Evolutionary conservation across 352 stramenopile genomes (phyloP).

Genomic region (Phytophthora foliorum): DNA sequence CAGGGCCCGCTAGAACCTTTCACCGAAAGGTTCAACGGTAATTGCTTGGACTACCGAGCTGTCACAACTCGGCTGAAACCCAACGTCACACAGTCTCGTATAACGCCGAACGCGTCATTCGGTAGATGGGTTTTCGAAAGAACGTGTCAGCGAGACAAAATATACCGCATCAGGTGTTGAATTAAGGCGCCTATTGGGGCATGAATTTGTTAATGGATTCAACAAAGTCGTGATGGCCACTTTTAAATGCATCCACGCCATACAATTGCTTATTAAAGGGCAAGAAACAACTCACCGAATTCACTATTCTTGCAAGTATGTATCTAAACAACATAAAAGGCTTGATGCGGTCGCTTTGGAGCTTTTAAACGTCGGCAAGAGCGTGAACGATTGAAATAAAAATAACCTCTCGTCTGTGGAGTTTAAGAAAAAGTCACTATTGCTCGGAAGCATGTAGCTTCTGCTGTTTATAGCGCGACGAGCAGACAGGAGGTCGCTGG

Average conservation of each 20-base stretch:
- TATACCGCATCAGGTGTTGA: neutral
- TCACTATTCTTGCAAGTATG: slow-evolving; percentile 24
- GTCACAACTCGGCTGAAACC: no score
- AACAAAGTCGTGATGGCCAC: no score
- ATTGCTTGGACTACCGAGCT: no score
- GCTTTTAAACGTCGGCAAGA: slow-evolving; percentile 1
- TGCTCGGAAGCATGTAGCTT: neutral
- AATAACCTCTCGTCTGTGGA: no score
- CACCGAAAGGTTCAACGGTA: no score
- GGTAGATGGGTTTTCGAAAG: neutral
- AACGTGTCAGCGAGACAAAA: no score
- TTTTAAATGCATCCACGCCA: no score
- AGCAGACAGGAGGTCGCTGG: no score
- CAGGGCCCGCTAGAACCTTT: no score
- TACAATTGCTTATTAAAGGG: no score
- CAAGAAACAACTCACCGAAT: no score
- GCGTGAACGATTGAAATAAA: neutral
- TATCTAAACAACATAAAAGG: slow-evolving; percentile 16
- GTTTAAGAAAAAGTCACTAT: neutral
- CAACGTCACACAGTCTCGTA: no score
- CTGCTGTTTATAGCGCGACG: slow-evolving; percentile 4
- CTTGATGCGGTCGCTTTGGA: neutral
- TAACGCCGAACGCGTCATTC: neutral
- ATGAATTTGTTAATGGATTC: slow-evolving; percentile 1
- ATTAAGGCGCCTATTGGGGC: neutral